Base-by-base conservation (phyloP, 371 early-diverging fungal genomes). In the Mucor saturninus region DNA sequence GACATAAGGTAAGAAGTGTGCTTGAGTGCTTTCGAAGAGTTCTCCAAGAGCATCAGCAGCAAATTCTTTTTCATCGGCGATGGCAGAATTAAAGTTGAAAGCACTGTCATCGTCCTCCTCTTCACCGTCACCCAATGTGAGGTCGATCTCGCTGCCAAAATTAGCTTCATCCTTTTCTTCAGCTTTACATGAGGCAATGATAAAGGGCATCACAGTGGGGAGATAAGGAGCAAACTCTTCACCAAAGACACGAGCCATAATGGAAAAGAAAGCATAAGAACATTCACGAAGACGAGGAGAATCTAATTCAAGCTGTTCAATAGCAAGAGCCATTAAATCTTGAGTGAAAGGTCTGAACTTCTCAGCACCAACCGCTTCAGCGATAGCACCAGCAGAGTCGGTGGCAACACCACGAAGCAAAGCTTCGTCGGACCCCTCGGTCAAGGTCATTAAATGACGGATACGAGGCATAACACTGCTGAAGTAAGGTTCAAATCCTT, bases 51-150 rank as follows among this genome's bases (percentile, higher is more conserved):
- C 91, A 66, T 93, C 93, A 29, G 90, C 90, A 14, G 95, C 95
- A 52, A 91, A 88, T 67, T 94, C 94, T 79, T 96, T 96, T 71
- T 96, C 96, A 37, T 94, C 92, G 0, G 95, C 91, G 66, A 95
- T 80, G 26, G 92, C 95, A 48, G 92, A 89, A 66, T 85, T 90
- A 59, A 91, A 80, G n/a, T 83, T 81, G 67, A 88, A 82, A 13
- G 83, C 62, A 58, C 62, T 51, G 69, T 83, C 54, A 14, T 87
- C 91, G 51, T 88, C 89, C 21, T 85, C 89, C 9, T 81, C 82
- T 13, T 81, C 77, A 28, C 72, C 69, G 29, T 69, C 76, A 46
- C 71, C 75, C 14, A 64, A 54, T 0, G 77, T 76, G n/a, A 79
- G 64, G 40, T 81, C 83, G 40, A 81, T 79, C 40, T 81, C 79